A percentile compares a stretch with the other conserved stretches of the same genome.
These are phyloP conservation scores for Arachnomyces sp. DNA, from an alignment of 2,329 filamentous ascomycete genomes.

Conservation along the genomic window DNA sequence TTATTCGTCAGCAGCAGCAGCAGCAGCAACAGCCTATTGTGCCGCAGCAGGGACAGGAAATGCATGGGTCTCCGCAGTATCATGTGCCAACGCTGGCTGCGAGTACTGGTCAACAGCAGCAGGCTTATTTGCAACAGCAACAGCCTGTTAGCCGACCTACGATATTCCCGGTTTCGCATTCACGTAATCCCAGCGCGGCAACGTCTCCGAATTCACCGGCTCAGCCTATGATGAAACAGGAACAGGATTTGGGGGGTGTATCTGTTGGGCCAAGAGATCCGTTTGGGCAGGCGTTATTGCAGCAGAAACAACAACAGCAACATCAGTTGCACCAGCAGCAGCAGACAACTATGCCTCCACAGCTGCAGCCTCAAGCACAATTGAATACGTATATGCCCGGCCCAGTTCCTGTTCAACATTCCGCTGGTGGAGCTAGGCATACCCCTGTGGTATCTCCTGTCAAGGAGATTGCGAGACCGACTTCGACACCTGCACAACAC, in stretches of 20 bases:
- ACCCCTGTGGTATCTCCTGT: conserved; percentile 26
- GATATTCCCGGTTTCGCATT: conserved; percentile 25
- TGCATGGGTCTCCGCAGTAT: conserved; percentile 25
- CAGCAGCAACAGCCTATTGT: too few relatives aligned
- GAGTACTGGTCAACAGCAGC: conserved; percentile 8
- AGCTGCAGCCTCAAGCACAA: conserved; percentile 1
- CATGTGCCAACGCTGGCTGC: conserved; percentile 17
- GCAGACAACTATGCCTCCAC: conserved; percentile 5
- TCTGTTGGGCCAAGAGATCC: conserved; percentile 23
- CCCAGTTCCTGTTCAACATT: conserved; percentile 16
- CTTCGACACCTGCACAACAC: conserved; percentile 22
- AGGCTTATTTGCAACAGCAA: conserved; percentile 23
- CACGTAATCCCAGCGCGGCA: conserved; percentile 28
- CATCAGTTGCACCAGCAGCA: background rate
- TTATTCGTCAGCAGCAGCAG: background rate
- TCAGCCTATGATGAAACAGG: conserved; percentile 21
- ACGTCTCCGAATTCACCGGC: conserved; percentile 29
- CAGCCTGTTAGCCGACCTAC: conserved; percentile 12
- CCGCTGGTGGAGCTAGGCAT: conserved; percentile 22
- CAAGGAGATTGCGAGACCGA: conserved; percentile 29
- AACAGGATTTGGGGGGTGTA: conserved; percentile 27
- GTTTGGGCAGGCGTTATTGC: conserved; percentile 9
- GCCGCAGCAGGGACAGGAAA: conserved; percentile 16
- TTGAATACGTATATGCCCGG: conserved; percentile 1
- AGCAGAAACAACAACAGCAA: too few relatives aligned